These are phyloP conservation scores for Vitis hybrid DNA, from an alignment of 177 flowering plant genomes.

Conservation along the genomic window DNA sequence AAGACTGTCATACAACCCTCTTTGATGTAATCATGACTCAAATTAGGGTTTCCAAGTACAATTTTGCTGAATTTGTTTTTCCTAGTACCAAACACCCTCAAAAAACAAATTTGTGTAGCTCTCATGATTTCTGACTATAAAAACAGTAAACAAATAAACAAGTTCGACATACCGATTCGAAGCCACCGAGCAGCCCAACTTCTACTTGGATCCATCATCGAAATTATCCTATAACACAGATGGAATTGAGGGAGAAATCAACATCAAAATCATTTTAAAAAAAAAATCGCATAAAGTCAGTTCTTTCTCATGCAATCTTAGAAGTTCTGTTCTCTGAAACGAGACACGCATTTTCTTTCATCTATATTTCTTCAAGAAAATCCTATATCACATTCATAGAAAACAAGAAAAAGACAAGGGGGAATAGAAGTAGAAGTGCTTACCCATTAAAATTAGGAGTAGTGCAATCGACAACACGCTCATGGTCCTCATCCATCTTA, in stretches of 20 bases:
- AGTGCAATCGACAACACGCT: slow-evolving; percentile 69
- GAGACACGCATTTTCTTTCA: too few relatives aligned
- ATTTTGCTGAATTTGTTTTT: too few relatives aligned
- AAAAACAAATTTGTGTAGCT: not conserved
- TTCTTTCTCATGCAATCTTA: too few relatives aligned
- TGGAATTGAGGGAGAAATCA: not conserved
- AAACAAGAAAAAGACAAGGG: not conserved
- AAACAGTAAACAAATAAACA: not conserved
- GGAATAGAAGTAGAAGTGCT: not conserved
- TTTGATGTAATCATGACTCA: too few relatives aligned
- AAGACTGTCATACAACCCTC: too few relatives aligned
- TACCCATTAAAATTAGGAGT: slow-evolving; percentile 78
- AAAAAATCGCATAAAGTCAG: not conserved
- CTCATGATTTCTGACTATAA: not conserved
- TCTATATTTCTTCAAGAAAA: too few relatives aligned
- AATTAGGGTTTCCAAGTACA: too few relatives aligned
- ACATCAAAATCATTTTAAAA: not conserved
- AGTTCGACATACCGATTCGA: slow-evolving; percentile 41
- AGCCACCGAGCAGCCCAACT: slow-evolving; percentile 80
- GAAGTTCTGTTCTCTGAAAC: too few relatives aligned
- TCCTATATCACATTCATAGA: too few relatives aligned
- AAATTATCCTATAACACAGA: slow-evolving; percentile 39
- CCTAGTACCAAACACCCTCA: not conserved
- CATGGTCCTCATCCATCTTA: slow-evolving; percentile 62
- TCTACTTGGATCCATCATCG: slow-evolving; percentile 68